Conservation (phyloP, 2,329 filamentous ascomycete species). For the Calonectria fujianensis region DNA sequence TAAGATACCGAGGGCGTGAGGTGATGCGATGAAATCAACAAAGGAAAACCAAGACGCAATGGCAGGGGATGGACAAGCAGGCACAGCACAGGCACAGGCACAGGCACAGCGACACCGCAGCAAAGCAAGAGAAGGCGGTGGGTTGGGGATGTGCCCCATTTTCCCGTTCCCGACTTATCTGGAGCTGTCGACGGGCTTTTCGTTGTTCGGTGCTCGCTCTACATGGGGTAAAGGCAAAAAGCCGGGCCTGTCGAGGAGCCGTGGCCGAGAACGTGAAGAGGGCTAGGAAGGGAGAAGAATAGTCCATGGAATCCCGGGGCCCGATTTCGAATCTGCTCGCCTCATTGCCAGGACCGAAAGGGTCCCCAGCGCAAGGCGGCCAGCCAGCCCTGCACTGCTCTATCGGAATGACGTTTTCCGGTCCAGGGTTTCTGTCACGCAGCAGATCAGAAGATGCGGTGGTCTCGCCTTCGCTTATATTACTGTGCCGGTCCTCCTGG, state of each 20-base stretch:
- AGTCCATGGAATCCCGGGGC: constrained; percentile 8
- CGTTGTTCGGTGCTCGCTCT: constrained; percentile 15
- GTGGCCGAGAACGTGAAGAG: neutral
- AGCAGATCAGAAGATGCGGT: constrained; percentile 23
- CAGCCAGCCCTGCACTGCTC: constrained; percentile 20
- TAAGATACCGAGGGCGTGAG: constrained; percentile 21
- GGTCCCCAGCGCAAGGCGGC: neutral
- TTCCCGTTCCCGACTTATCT: constrained; percentile 34
- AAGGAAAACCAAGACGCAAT: constrained; percentile 34
- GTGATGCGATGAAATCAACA: constrained; percentile 37
- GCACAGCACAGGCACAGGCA: constrained; percentile 7
- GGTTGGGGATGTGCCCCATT: constrained; percentile 37
- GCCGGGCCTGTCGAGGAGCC: constrained; percentile 1
- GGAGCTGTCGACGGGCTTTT: constrained; percentile 34
- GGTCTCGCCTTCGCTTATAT: constrained; percentile 32
- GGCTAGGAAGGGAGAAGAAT: neutral
- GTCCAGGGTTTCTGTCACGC: constrained; percentile 32
- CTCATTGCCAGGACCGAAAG: neutral
- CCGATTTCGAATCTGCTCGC: neutral
- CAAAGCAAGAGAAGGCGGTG: constrained; percentile 34
- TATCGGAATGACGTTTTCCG: constrained; percentile 25
- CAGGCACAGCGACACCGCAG: constrained; percentile 4
- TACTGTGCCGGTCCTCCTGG: constrained; percentile 14
- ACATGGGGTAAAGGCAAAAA: constrained; percentile 23
- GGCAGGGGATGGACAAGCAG: constrained; percentile 32